phyloP scores from a whole-genome alignment of 768 basidiomycete species.

The Pisolithus orientalis region DNA sequence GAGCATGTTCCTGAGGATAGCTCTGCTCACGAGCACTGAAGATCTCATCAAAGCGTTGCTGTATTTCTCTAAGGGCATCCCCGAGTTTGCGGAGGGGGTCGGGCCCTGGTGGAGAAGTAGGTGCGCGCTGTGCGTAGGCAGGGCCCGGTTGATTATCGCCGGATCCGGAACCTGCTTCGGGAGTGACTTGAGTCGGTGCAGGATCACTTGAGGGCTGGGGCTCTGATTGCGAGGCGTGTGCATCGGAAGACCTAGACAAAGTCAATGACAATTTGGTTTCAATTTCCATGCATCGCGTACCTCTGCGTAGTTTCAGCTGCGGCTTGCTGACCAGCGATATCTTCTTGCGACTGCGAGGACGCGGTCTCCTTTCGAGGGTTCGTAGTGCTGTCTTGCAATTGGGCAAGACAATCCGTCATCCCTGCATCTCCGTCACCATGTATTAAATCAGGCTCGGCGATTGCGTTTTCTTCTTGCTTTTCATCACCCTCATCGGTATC shows the following conservation, averaged over 20 bases:
- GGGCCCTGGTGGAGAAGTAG: slow-evolving; percentile 22
- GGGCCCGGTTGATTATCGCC: slow-evolving; percentile 43
- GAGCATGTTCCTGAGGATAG: slow-evolving; percentile 28
- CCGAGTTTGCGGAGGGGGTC: slow-evolving; percentile 77
- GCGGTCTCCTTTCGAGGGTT: slow-evolving; percentile 16
- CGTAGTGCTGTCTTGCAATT: slow-evolving; percentile 13
- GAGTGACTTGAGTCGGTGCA: slow-evolving; percentile 8
- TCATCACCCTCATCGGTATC: slow-evolving; percentile 26
- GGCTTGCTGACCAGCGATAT: slow-evolving; percentile 14
- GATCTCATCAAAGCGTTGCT: slow-evolving; percentile 80
- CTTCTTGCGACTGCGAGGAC: slow-evolving; percentile 10
- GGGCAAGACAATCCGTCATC: slow-evolving; percentile 11
- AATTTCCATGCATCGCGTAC: neutral
- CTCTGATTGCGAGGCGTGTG: slow-evolving; percentile 3
- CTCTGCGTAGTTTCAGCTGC: slow-evolving; percentile 16
- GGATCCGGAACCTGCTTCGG: slow-evolving; percentile 27
- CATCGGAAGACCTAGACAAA: slow-evolving; percentile 8
- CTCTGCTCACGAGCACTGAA: slow-evolving; percentile 36
- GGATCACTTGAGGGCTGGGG: slow-evolving; percentile 3
- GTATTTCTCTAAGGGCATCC: slow-evolving; percentile 77
- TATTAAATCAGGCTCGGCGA: slow-evolving; percentile 33
- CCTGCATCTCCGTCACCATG: slow-evolving; percentile 20
- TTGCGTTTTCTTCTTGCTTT: slow-evolving; percentile 19
- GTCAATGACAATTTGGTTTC: neutral
- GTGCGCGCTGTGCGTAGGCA: slow-evolving; percentile 34